Conservation (phyloP, 164 flowering plant genomes). For the Paratinospora sagittata region DNA sequence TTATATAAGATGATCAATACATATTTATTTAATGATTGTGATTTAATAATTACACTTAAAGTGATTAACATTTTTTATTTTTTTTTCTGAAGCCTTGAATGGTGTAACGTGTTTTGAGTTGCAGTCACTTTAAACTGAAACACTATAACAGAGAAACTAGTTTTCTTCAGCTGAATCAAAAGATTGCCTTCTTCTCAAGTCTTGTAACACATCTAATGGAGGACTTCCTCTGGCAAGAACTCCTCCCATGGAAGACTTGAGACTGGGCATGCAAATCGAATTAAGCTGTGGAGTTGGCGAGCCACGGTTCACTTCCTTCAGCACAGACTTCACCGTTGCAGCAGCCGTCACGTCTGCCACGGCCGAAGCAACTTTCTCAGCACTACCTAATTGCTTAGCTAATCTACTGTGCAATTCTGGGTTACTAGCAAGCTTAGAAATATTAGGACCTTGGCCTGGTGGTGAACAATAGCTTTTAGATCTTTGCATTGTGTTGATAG, state of each 20-base stretch:
- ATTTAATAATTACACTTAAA: too few species aligned
- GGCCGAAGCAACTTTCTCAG: constrained; percentile 52
- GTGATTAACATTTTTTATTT: too few species aligned
- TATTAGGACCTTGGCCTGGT: constrained; percentile 3
- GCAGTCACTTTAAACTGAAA: too few species aligned
- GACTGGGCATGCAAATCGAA: too few species aligned
- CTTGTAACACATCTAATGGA: constrained; percentile 49
- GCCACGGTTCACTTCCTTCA: constrained; percentile 59
- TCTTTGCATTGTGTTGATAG: constrained; percentile 35
- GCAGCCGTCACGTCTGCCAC: constrained; percentile 67
- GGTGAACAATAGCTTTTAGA: constrained; percentile 30
- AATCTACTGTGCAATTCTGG: constrained; percentile 16
- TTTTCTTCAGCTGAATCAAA: constrained; percentile 67
- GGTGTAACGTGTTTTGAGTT: too few species aligned
- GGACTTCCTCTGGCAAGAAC: constrained; percentile 17
- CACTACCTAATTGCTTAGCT: constrained; percentile 26
- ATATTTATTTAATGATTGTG: too few species aligned
- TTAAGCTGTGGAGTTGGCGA: too few species aligned
- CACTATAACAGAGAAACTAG: constrained; percentile 24
- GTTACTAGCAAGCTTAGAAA: constrained; percentile 17
- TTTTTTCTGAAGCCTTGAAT: too few species aligned
- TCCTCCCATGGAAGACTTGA: too few species aligned
- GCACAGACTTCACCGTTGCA: constrained; percentile 58
- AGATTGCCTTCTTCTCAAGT: constrained; percentile 64
- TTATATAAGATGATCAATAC: too few species aligned